phyloP scores from a whole-genome alignment of 495 filamentous ascomycete species.

The Annulohypoxylon nitens region DNA sequence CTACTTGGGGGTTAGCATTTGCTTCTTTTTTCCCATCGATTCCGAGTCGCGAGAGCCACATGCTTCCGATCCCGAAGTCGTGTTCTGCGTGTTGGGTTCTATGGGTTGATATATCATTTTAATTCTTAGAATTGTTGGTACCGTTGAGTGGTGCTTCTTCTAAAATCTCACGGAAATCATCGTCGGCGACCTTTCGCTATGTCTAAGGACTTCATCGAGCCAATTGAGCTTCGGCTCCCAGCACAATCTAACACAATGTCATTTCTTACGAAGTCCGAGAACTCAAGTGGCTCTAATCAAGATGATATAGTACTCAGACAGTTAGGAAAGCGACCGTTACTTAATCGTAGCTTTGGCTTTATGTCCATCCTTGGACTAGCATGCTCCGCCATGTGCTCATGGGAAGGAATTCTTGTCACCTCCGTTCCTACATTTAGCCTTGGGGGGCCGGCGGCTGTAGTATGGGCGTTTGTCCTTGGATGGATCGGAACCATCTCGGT shows the following conservation, averaged over 20 bases:
- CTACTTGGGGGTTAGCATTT: not conserved
- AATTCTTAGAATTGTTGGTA: not conserved
- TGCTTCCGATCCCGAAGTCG: not conserved
- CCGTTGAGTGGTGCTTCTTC: not conserved
- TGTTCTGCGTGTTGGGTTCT: not conserved
- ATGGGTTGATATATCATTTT: not conserved
- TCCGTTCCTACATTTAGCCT: slow-evolving; percentile 47
- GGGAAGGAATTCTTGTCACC: slow-evolving; percentile 56
- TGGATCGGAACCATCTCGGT: slow-evolving; percentile 64
- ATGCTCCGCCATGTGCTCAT: slow-evolving; percentile 60
- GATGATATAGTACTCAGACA: slow-evolving; percentile 31
- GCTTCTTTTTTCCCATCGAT: not conserved
- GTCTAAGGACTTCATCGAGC: slow-evolving; percentile 5
- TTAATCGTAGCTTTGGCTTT: slow-evolving; percentile 59
- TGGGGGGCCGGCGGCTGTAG: slow-evolving; percentile 66
- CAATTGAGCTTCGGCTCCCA: slow-evolving; percentile 6
- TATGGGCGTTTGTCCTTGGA: slow-evolving; percentile 66
- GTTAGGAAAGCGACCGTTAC: slow-evolving; percentile 43
- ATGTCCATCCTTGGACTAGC: slow-evolving; percentile 63
- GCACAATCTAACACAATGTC: not conserved
- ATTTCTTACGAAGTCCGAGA: not conserved
- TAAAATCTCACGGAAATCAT: not conserved
- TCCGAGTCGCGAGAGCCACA: not conserved
- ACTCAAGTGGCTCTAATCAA: not conserved
- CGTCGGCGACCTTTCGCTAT: not conserved